Evolutionary conservation across 345 rosid species (phyloP).

Genomic region (Litchi chinensis): DNA sequence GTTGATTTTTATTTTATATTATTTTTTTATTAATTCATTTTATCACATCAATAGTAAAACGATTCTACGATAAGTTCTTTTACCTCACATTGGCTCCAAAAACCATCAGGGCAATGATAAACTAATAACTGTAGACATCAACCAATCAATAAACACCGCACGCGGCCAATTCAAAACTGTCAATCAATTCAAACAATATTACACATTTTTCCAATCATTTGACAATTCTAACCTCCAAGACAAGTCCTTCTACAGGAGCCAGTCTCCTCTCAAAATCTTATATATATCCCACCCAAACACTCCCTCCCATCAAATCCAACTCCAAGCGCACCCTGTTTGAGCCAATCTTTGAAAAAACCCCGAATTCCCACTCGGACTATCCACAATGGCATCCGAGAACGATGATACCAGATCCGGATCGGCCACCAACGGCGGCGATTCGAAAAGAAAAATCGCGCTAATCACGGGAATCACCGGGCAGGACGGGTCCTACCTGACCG

Average conservation of each 20-base stretch:
- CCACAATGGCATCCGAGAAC: constrained; percentile 40
- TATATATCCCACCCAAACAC: too few species aligned
- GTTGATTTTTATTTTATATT: too few species aligned
- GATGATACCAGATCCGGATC: constrained; percentile 43
- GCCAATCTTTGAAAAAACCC: neutral
- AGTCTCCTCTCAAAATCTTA: neutral
- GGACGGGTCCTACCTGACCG: constrained; percentile 94
- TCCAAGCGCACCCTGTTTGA: neutral
- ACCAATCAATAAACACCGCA: neutral
- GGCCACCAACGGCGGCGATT: constrained; percentile 32
- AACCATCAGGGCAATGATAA: neutral
- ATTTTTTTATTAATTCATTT: too few species aligned
- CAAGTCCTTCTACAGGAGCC: neutral
- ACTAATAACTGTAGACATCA: neutral
- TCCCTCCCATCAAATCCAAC: too few species aligned
- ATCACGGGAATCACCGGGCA: constrained; percentile 97
- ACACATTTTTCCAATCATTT: neutral
- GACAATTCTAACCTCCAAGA: constrained; percentile 5
- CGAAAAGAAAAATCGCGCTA: constrained; percentile 55
- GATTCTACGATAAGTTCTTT: too few species aligned
- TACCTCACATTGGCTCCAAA: neutral
- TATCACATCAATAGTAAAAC: too few species aligned
- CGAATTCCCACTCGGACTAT: neutral
- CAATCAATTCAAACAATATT: neutral
- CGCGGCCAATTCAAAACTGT: neutral